Evolutionary conservation across 75 land plant species (phyloP).

Genomic region (Picea sitchensis): DNA sequence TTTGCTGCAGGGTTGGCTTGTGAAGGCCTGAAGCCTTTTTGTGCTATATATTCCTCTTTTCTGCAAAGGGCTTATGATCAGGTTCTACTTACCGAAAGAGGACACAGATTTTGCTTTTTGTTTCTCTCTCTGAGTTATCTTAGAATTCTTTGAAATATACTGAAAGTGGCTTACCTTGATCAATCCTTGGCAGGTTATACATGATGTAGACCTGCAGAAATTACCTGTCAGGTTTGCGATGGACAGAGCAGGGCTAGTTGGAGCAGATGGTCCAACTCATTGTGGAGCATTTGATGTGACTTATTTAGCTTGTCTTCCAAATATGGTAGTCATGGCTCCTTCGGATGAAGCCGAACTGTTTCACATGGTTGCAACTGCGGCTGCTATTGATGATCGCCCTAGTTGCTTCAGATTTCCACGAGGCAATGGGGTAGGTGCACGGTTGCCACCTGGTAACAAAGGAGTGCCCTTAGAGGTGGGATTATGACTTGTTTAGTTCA

Average conservation of each 20-base stretch:
- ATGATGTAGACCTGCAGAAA: constrained; percentile 78
- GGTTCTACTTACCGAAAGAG: constrained; percentile 19
- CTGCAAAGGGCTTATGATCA: constrained; percentile 81
- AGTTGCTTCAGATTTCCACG: constrained; percentile 81
- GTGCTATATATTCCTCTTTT: constrained; percentile 64
- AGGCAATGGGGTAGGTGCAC: constrained; percentile 40
- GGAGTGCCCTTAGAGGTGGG: constrained; percentile 75
- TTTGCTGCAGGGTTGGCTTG: constrained; percentile 93
- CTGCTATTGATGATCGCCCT: constrained; percentile 65
- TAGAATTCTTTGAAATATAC: background rate
- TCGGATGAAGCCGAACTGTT: constrained; percentile 75
- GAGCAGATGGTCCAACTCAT: constrained; percentile 77
- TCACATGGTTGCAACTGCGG: constrained; percentile 85
- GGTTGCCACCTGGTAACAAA: constrained; percentile 18
- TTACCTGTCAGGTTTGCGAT: constrained; percentile 79
- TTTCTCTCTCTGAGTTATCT: background rate
- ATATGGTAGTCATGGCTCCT: constrained; percentile 94
- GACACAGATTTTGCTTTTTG: background rate
- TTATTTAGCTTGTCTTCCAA: constrained; percentile 84
- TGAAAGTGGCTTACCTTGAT: background rate
- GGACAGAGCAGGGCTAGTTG: constrained; percentile 77
- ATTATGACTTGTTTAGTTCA: background rate
- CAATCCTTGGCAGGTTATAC: constrained; percentile 63
- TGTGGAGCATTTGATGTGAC: constrained; percentile 86
- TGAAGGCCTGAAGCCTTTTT: constrained; percentile 80